A percentile compares a stretch with the other conserved stretches of the same genome.
Evolutionary conservation across 2,329 filamentous ascomycete species (phyloP).

Genomic region (Massarina eburnea): DNA sequence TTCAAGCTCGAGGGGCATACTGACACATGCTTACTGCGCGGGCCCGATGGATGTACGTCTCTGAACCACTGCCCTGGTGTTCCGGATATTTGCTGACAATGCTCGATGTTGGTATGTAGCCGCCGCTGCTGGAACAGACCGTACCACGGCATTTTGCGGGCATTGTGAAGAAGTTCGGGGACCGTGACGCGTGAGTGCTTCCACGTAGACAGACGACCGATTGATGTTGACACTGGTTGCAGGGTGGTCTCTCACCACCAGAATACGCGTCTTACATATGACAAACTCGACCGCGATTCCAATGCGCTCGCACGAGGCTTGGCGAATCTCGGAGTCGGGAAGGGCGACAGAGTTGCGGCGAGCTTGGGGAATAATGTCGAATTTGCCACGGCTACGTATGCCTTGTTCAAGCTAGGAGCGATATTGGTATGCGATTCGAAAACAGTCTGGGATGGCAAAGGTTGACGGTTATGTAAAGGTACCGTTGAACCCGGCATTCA

Average conservation of each 20-base stretch:
- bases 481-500: conserved; percentile 92
- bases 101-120: conserved; percentile 48
- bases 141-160: conserved; percentile 72
- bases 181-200: conserved; percentile 58
- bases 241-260: conserved; percentile 65
- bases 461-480: conserved; percentile 51
- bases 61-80: background rate
- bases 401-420: conserved; percentile 90
- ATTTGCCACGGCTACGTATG: conserved; percentile 80
- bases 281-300: conserved; percentile 71
- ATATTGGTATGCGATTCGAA: conserved; percentile 61
- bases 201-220: background rate
- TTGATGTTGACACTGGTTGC: background rate
- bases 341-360: conserved; percentile 82
- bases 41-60: conserved; percentile 36
- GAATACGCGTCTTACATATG: conserved; percentile 68
- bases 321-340: conserved; percentile 68
- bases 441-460: background rate
- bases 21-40: conserved; percentile 34
- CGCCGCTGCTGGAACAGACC: conserved; percentile 66
- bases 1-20: conserved; percentile 20
- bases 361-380: conserved; percentile 84
- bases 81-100: background rate
- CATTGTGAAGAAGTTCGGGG: conserved; percentile 65
- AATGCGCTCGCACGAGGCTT: conserved; percentile 75